Evolutionary conservation across 192 early-diverging fungal genomes (phyloP), one percentile per base, ranked within the genome.

Genomic region (Backusella macrospora): DNA sequence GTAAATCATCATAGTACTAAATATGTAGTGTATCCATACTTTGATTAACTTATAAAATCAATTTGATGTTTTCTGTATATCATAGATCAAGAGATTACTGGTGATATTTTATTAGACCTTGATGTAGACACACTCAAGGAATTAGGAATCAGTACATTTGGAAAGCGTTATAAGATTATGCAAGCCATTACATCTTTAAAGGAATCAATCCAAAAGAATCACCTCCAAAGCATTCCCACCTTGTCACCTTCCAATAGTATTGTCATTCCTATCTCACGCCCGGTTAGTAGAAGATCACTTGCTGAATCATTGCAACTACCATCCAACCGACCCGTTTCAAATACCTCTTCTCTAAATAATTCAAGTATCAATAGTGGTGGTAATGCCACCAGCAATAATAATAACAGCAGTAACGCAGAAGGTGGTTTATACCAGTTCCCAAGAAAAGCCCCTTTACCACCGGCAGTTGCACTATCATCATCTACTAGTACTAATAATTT

Each of bases 71-170:
- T n/a, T 44, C 42, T 38, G 37, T 15, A 15, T 67, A 42, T 45
- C 40, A 8, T 83, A 89, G 91, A 89, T 8, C 86, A 90, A 59
- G 88, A 87, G 37, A 88, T 93, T 65, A 86, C 86, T 4, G 91
- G 91, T 46, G 86, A 86, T 43, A 80, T 83, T 26, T 76, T 93
- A 7, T 45, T 93, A 2, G 87, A 88, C 18, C 66, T 91, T 16
- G 87, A 85, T 73, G 70, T 91, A 15, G 84, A 86, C 29, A 81
- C 85, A 16, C 78, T 93, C 6, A 89, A 90, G 63, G 90, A 93
- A 55, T 71, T 93, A 29, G 83, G 90, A 23, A 82, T 93, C 37
- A 83, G 55, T 48, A 84, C 86, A 1, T 87, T 91, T 64, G 87
- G 87, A 47, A 90, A 91, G 68, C 86, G 91, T 0, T 85, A 89